These are phyloP conservation scores for Ustilago crameri DNA, from an alignment of 1,284 basidiomycete species.

Conservation along the genomic window DNA sequence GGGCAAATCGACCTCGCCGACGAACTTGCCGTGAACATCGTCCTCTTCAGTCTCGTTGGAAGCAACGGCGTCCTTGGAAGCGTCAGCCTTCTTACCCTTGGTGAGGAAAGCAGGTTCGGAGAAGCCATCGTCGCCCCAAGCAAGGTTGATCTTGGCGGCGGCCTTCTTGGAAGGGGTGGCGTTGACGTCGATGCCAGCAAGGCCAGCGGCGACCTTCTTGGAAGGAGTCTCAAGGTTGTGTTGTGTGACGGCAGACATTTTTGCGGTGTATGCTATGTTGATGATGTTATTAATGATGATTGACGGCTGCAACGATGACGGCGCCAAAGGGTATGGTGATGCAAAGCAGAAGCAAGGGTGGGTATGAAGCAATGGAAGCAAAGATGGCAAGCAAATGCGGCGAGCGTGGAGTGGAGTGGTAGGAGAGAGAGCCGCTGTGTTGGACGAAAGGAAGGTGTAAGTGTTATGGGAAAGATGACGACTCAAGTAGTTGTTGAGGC, in stretches of 20 bases:
- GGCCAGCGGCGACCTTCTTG: conserved; percentile 64
- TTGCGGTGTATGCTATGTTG: not conserved
- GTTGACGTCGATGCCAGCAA: conserved; percentile 65
- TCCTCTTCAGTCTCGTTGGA: not conserved
- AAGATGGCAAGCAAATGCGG: conserved; percentile 7
- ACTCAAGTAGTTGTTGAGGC: conserved; percentile 33
- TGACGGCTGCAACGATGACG: conserved; percentile 8
- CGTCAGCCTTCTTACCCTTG: conserved; percentile 49
- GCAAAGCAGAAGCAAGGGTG: conserved; percentile 2
- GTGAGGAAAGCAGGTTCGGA: conserved; percentile 53
- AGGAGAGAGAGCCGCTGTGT: conserved; percentile 2
- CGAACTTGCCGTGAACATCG: conserved; percentile 61
- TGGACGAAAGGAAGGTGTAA: conserved; percentile 22
- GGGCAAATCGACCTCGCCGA: conserved; percentile 64
- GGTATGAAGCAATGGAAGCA: not conserved
- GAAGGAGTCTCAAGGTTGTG: conserved; percentile 63
- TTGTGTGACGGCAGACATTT: conserved; percentile 52
- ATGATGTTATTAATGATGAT: conserved; percentile 7
- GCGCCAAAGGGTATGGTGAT: conserved; percentile 5
- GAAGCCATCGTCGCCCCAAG: conserved; percentile 40
- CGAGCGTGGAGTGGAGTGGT: conserved; percentile 7
- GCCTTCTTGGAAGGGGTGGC: conserved; percentile 61
- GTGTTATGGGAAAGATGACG: conserved; percentile 15
- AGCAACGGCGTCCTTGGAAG: conserved; percentile 8
- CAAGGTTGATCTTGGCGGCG: conserved; percentile 23